A percentile compares a stretch with the other conserved stretches of the same genome.
Conservation (phyloP, 331 rosid genomes). For the Ulmus americana region DNA sequence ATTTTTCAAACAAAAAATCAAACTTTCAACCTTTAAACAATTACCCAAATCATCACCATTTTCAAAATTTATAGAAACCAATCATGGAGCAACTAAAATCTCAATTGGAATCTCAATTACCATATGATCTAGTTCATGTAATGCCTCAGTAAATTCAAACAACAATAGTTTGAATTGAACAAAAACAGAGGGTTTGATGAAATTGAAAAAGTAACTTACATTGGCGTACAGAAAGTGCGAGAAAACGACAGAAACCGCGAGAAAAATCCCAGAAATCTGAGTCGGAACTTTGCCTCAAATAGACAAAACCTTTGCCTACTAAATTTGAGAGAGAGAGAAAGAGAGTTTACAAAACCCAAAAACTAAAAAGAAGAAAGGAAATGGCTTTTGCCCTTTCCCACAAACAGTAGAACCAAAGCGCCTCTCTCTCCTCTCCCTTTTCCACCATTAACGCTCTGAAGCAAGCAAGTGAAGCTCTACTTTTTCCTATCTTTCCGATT, state of each 20-base stretch:
- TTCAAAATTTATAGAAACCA: conserved; percentile 15
- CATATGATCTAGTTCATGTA: conserved; percentile 8
- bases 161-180: conserved; percentile 3
- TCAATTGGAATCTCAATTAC: conserved; percentile 14
- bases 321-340: conserved; percentile 3
- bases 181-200: neutral
- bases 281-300: conserved; percentile 17
- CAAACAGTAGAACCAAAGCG: too few relatives aligned
- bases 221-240: conserved; percentile 17
- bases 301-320: conserved; percentile 21
- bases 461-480: too few relatives aligned
- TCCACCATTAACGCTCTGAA: too few relatives aligned
- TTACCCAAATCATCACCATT: conserved; percentile 16
- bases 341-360: neutral
- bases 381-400: neutral
- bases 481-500: neutral
- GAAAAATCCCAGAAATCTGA: conserved; percentile 16
- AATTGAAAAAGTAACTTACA: conserved; percentile 38
- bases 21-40: conserved; percentile 10
- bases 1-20: conserved; percentile 8
- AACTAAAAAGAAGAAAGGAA: neutral
- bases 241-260: conserved; percentile 16
- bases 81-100: conserved; percentile 1
- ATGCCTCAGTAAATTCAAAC: neutral
- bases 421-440: neutral